phyloP scores from a whole-genome alignment of 208 protist species.

The Acanthamoeba polyphaga region DNA sequence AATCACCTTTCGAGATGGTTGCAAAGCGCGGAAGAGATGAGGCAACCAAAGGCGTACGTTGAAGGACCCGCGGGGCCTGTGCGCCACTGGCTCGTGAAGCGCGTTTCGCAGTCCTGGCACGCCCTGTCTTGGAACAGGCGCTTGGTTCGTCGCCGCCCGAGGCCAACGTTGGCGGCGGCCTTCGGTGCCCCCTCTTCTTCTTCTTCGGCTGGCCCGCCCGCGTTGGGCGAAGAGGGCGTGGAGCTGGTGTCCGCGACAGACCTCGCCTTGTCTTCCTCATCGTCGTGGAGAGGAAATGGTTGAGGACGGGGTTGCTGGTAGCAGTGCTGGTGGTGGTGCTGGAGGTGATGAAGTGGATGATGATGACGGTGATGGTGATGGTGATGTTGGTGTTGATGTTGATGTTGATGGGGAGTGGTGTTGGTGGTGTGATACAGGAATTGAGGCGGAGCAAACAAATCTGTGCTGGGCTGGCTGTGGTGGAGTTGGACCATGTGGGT shows the following conservation, averaged over 20 bases:
- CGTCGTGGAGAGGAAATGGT: too few species aligned
- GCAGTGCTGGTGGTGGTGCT: too few species aligned
- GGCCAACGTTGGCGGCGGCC: background rate
- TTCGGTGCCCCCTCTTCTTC: too few species aligned
- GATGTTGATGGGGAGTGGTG: background rate
- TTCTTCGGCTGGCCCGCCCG: background rate
- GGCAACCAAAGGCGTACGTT: background rate
- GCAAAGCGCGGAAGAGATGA: too few species aligned
- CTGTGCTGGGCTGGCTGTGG: background rate
- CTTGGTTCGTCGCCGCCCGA: background rate
- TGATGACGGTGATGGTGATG: too few species aligned
- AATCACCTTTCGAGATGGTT: too few species aligned
- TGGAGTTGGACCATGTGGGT: background rate
- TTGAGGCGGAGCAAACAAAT: background rate
- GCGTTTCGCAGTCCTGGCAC: background rate
- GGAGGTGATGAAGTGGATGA: too few species aligned
- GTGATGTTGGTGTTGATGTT: too few species aligned
- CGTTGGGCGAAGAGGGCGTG: background rate
- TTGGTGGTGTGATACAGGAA: background rate
- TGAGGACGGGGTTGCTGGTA: too few species aligned
- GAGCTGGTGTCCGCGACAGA: background rate
- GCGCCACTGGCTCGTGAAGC: background rate
- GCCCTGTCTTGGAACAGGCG: background rate
- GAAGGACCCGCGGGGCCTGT: background rate
- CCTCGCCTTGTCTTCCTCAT: too few species aligned